Evolutionary conservation across 108 stramenopile genomes (phyloP), one percentile per base, ranked within the genome.

Genomic region (Tribonema minus): DNA sequence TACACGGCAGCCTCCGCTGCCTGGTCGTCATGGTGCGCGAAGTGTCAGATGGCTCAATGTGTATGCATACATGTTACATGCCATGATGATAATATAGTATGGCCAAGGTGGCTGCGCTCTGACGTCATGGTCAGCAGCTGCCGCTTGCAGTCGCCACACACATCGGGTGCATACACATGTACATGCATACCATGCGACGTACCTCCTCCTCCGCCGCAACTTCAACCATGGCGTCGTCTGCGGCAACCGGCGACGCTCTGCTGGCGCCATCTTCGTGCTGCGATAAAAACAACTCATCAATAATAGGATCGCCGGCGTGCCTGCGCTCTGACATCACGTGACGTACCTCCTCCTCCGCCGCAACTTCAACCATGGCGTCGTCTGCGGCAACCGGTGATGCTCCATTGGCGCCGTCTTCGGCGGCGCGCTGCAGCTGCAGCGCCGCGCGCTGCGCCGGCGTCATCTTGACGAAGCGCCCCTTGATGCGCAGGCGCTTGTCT

Each of bases 391-490:
- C 46, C 20, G 46, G 15, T 54, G 46, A 9, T 54, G 46, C 46
- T 54, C 15, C 46, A 54, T 54, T 20, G 20, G 46, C 46, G 20
- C 15, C 46, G 20, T 9, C 20, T 9, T 20, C 46, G 20, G 46
- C 20, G 46, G 15, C 46, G 9, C 46, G 15, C 32, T 46, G 31
- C 31, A 70, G 54, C 70, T 71, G 60, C 37, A 65, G 63, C 25
- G 63, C 70, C 5, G 61, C 64, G 12, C 54, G 25, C 38, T 71
- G 69, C 64, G 62, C 61, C 15, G 80, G 58, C 1, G 64, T 60
- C 80, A 81, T 59, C 82, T 98, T 98, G 35, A 98, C 97, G 77
- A 98, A 98, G 33, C 97, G 85, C 4, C 97, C 97, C 86, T 98
- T 98, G 38, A 98, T 91, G 37, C 97, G 87, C 83, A 95, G 86